phyloP scores from a whole-genome alignment of 441 rosid species.

The Mallotus japonicus region DNA sequence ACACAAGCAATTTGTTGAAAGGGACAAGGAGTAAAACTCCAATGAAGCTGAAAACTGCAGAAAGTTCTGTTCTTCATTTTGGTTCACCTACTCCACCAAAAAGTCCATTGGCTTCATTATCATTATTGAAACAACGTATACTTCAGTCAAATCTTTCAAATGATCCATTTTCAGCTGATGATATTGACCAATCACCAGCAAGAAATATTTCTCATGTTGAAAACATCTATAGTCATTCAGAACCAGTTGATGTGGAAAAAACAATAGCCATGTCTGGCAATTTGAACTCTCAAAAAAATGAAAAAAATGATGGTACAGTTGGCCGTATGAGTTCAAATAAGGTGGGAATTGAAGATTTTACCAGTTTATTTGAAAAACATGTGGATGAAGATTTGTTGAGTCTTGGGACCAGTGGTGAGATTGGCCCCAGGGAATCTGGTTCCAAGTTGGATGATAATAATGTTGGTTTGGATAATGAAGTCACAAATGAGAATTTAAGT shows the following conservation, averaged over 20 bases:
- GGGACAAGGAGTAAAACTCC: constrained; percentile 35
- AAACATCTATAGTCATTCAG: constrained; percentile 21
- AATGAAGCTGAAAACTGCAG: constrained; percentile 22
- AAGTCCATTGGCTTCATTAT: constrained; percentile 45
- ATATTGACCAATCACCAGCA: constrained; percentile 30
- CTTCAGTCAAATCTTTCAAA: constrained; percentile 30
- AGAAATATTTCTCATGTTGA: constrained; percentile 27
- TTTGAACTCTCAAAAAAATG: constrained; percentile 28
- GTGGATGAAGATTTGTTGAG: constrained; percentile 22
- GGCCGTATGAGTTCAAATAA: constrained; percentile 24
- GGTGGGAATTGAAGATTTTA: constrained; percentile 25
- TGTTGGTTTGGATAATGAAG: constrained; percentile 15
- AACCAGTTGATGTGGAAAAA: constrained; percentile 30
- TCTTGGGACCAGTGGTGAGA: constrained; percentile 23
- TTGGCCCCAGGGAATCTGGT: constrained; percentile 21
- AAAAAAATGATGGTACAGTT: constrained; percentile 33
- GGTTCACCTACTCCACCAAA: constrained; percentile 45
- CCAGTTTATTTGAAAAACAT: constrained; percentile 23
- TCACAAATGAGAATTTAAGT: constrained; percentile 23
- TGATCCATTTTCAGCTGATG: constrained; percentile 43
- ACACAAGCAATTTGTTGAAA: constrained; percentile 51
- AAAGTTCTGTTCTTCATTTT: constrained; percentile 23
- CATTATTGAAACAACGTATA: constrained; percentile 38
- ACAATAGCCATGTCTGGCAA: constrained; percentile 16
- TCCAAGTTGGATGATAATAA: constrained; percentile 24